Evolutionary conservation across 2,329 filamentous ascomycete genomes (phyloP).

Genomic region (Talaromyces verruculosus): DNA sequence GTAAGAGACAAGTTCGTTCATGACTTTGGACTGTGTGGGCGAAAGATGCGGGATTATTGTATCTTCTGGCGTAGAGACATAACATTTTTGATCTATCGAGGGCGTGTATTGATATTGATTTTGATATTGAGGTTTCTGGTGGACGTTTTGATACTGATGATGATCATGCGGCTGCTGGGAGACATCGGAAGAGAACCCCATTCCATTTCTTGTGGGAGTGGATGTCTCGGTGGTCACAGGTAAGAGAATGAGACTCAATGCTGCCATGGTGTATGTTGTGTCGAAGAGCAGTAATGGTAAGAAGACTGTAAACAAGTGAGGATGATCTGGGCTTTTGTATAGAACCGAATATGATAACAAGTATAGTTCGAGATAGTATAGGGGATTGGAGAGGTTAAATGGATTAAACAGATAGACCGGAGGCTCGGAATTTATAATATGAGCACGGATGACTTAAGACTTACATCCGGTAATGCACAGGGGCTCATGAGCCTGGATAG

Average conservation of each 20-base stretch:
- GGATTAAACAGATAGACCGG: not conserved
- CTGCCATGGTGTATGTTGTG: not conserved
- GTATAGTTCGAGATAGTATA: not conserved
- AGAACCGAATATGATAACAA: not conserved
- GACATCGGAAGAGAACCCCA: not conserved
- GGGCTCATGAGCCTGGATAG: not conserved
- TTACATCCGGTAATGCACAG: not conserved
- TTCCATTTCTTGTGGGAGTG: not conserved
- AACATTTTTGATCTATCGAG: not conserved
- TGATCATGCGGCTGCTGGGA: not conserved
- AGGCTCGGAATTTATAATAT: not conserved
- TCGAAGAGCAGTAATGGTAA: not conserved
- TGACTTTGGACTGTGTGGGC: not conserved
- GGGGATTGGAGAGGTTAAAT: not conserved
- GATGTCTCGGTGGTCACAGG: not conserved
- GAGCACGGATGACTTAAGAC: not conserved
- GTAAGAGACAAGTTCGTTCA: slow-evolving; percentile 14
- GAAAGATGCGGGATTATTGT: not conserved
- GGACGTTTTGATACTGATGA: not conserved
- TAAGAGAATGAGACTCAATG: not conserved
- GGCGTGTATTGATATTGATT: not conserved
- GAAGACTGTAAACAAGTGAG: not conserved
- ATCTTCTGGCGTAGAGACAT: not conserved
- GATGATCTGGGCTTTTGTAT: not conserved
- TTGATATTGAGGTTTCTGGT: not conserved